A percentile compares a stretch with the other conserved stretches of the same genome.
These are phyloP conservation scores for Solanum megistacrolobum DNA, from an alignment of 257 asterid species.

Conservation along the genomic window DNA sequence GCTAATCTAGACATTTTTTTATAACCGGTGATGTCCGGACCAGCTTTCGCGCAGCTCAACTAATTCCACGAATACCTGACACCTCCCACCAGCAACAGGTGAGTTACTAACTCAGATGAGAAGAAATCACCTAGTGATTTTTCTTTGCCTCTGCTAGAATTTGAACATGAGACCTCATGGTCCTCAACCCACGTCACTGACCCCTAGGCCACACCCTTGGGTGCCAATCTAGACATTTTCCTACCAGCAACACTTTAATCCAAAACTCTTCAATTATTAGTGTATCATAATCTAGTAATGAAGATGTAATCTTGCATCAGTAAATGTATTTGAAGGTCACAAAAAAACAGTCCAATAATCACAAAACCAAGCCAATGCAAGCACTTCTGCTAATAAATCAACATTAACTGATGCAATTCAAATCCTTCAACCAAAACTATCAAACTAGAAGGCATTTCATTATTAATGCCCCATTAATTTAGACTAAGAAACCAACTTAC, in stretches of 20 bases:
- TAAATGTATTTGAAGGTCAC: background rate
- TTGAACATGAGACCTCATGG: background rate
- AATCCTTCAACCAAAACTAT: background rate
- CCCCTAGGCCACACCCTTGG: background rate
- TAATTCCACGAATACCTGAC: background rate
- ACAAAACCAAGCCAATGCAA: background rate
- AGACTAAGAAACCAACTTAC: background rate
- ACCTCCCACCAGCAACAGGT: background rate
- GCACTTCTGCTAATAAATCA: background rate
- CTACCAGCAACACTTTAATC: background rate
- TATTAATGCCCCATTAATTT: background rate
- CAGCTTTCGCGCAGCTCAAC: background rate
- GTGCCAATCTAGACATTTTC: background rate
- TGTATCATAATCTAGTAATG: background rate
- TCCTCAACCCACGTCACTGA: background rate
- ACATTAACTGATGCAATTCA: background rate
- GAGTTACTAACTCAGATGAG: background rate
- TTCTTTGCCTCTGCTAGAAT: background rate
- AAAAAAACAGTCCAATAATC: background rate
- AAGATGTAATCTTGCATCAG: background rate
- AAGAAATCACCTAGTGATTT: background rate
- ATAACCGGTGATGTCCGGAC: background rate
- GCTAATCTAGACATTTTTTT: background rate
- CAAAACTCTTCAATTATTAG: background rate
- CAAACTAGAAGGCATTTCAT: background rate